Percentiles rank a stretch among this genome's conserved stretches.
phyloP scores from a whole-genome alignment of 768 basidiomycete species.

The Mycena haematopus region DNA sequence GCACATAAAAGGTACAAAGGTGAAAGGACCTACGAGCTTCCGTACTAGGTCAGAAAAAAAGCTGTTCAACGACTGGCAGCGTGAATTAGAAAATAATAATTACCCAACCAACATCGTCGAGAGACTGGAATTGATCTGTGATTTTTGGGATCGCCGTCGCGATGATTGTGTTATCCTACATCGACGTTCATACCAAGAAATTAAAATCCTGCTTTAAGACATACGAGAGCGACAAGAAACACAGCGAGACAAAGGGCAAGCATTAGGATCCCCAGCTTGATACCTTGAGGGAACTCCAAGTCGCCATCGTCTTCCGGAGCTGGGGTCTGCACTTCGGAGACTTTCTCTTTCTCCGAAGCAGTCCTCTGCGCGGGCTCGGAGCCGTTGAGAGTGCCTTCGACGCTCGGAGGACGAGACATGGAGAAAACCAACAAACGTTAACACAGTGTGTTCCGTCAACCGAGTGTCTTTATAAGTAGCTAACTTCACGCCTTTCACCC shows the following conservation, averaged over 20 bases:
- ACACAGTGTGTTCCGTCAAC: background rate
- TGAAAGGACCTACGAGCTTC: conserved; percentile 18
- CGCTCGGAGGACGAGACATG: background rate
- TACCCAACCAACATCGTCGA: conserved; percentile 33
- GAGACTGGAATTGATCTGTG: conserved; percentile 38
- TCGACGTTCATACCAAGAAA: background rate
- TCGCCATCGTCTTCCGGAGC: background rate
- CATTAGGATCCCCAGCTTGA: conserved; percentile 9
- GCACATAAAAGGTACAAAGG: background rate
- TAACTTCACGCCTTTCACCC: too few species aligned
- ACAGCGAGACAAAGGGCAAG: conserved; percentile 28
- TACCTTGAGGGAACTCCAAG: conserved; percentile 16
- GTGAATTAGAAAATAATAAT: background rate
- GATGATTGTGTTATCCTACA: conserved; percentile 9
- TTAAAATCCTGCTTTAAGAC: conserved; percentile 9
- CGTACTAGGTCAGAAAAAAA: conserved; percentile 10
- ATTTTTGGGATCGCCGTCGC: conserved; percentile 31
- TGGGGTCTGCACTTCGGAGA: background rate
- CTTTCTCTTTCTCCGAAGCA: conserved; percentile 10
- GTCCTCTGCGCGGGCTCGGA: background rate
- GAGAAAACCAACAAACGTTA: background rate
- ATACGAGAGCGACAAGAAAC: conserved; percentile 27
- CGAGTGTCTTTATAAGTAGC: too few species aligned
- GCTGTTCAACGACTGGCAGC: too few species aligned
- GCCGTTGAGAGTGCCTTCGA: conserved; percentile 5